phyloP scores from a whole-genome alignment of 2,329 filamentous ascomycete species.

The Clarireedia hainanense region DNA sequence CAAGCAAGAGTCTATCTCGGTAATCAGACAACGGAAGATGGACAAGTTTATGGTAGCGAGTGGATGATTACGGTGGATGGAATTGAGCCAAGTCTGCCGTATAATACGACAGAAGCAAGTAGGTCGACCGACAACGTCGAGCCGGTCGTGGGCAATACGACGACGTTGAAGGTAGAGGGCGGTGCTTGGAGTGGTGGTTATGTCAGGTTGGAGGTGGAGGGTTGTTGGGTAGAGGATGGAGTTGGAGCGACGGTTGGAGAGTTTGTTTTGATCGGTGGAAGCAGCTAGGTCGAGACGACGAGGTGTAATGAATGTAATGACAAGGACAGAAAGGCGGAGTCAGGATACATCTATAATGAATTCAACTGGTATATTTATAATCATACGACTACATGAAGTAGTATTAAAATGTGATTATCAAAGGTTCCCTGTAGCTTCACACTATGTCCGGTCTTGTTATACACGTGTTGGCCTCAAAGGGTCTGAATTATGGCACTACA shows the following conservation, averaged over 20 bases:
- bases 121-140: conserved; percentile 12
- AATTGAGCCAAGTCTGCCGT: conserved; percentile 23
- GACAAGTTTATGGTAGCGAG: conserved; percentile 11
- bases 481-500: no score
- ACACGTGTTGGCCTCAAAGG: no score
- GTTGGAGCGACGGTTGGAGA: conserved; percentile 45
- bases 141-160: conserved; percentile 27
- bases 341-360: no score
- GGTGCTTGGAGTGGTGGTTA: conserved; percentile 27
- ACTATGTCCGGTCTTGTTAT: no score
- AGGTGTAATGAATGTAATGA: no score
- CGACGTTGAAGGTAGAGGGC: conserved; percentile 20
- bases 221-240: conserved; percentile 36
- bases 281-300: no score
- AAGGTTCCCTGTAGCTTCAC: no score
- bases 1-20: conserved; percentile 47
- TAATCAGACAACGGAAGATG: conserved; percentile 28
- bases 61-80: conserved; percentile 16
- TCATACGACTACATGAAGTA: no score
- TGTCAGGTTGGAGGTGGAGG: conserved; percentile 36
- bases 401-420: no score
- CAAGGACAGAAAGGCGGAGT: no score
- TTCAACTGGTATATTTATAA: no score
- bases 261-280: conserved; percentile 31
- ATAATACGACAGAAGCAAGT: conserved; percentile 11